These are phyloP conservation scores for Botryotinia narcissicola DNA, from an alignment of 2,329 filamentous ascomycete species.

Conservation along the genomic window DNA sequence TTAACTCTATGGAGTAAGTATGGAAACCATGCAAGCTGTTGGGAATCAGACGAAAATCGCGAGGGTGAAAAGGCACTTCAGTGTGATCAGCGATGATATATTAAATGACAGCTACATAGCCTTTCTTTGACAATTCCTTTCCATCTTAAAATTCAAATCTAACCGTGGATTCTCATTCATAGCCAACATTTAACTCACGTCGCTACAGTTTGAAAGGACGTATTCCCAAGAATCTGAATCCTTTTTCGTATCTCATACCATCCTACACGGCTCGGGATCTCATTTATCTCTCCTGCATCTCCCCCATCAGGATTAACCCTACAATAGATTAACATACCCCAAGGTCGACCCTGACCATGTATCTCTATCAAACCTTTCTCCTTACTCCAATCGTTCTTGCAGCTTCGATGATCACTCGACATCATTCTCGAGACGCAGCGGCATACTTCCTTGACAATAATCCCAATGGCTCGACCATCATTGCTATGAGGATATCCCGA, in stretches of 20 bases:
- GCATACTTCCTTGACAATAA: conserved; percentile 58
- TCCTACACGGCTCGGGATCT: background rate
- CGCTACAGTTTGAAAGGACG: background rate
- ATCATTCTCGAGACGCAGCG: conserved; percentile 28
- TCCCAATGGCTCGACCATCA: conserved; percentile 44
- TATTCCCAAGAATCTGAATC: background rate
- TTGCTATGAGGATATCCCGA: conserved; percentile 47
- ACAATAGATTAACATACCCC: background rate
- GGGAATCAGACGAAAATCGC: background rate
- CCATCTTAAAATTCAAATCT: background rate
- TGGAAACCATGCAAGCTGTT: background rate
- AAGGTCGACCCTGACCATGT: background rate
- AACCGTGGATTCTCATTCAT: background rate
- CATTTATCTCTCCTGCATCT: background rate
- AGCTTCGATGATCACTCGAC: background rate
- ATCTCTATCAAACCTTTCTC: background rate
- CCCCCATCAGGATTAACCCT: background rate
- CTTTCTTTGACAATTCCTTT: background rate
- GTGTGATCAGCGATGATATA: background rate
- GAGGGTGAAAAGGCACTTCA: background rate
- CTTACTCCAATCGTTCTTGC: background rate
- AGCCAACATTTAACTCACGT: background rate
- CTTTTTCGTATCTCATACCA: background rate
- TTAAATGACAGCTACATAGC: background rate
- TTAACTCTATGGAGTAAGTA: background rate